phyloP scores from a whole-genome alignment of 202 grass and related monocot species.

The Elaeis oleifera region DNA sequence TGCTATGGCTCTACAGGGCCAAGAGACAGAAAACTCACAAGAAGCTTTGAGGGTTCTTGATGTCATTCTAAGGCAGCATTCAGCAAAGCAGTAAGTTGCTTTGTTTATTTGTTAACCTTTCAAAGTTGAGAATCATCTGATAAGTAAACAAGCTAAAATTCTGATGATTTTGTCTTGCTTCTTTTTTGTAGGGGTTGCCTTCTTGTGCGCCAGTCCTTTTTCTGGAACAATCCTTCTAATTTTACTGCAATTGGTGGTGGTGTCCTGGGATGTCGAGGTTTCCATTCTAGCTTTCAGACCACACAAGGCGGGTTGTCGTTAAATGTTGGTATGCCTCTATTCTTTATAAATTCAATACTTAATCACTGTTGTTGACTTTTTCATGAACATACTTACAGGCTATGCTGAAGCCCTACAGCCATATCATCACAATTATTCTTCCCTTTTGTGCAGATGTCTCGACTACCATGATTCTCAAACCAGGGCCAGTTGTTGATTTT shows the following conservation, averaged over 20 bases:
- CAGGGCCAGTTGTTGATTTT: constrained; percentile 73
- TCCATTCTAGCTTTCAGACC: constrained; percentile 78
- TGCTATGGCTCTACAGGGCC: constrained; percentile 43
- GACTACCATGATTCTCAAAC: constrained; percentile 79
- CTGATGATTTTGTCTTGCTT: too few species aligned
- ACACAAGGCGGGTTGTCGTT: constrained; percentile 69
- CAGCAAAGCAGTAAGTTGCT: constrained; percentile 48
- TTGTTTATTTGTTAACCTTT: not conserved
- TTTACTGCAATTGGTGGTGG: constrained; percentile 72
- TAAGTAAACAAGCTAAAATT: too few species aligned
- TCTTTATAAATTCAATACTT: not conserved
- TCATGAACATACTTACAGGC: too few species aligned
- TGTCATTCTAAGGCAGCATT: constrained; percentile 69
- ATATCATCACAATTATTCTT: too few species aligned
- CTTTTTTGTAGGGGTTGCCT: constrained; percentile 62
- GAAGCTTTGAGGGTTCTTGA: constrained; percentile 61
- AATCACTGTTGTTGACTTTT: not conserved
- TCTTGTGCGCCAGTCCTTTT: constrained; percentile 74
- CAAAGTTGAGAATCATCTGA: not conserved
- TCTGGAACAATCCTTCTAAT: constrained; percentile 49
- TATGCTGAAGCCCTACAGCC: too few species aligned
- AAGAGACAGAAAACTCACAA: constrained; percentile 52
- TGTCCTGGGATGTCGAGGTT: constrained; percentile 73
- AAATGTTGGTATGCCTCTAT: constrained; percentile 52
- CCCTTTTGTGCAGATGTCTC: constrained; percentile 51